A percentile compares a stretch with the other conserved stretches of the same genome.
These are phyloP conservation scores for Mycena filopes DNA, from an alignment of 768 basidiomycete genomes.

Conservation along the genomic window DNA sequence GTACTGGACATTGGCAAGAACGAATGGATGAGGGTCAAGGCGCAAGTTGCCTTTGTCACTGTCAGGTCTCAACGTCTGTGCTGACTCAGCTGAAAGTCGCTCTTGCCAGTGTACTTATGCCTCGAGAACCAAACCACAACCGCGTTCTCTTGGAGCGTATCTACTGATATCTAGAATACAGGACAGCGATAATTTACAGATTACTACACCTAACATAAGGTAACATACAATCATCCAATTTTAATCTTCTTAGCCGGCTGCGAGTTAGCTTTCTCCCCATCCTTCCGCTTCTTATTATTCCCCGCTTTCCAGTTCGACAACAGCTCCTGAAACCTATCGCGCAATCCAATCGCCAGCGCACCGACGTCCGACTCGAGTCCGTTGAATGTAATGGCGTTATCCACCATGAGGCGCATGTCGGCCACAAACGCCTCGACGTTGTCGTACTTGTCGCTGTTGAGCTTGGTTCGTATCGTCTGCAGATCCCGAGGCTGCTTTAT, in stretches of 20 bases:
- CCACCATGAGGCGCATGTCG: conserved; percentile 88
- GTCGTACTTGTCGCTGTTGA: conserved; percentile 87
- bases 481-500: conserved; percentile 94
- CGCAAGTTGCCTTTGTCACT: too few species aligned
- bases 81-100: too few species aligned
- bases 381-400: conserved; percentile 92
- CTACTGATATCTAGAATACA: conserved; percentile 20
- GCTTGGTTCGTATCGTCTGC: conserved; percentile 79
- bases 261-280: conserved; percentile 69
- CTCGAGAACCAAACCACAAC: too few species aligned
- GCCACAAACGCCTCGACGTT: conserved; percentile 82
- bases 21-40: too few species aligned
- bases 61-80: too few species aligned
- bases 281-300: conserved; percentile 77
- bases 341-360: conserved; percentile 60
- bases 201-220: conserved; percentile 19
- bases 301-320: conserved; percentile 59
- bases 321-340: conserved; percentile 65
- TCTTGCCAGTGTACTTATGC: too few species aligned
- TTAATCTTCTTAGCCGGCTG: conserved; percentile 79
- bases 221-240: conserved; percentile 54
- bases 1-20: conserved; percentile 5
- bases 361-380: conserved; percentile 85
- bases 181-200: conserved; percentile 34
- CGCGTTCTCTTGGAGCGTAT: too few species aligned